These are phyloP conservation scores for Borovskyia barvae DNA, from an alignment of 208 protist species.

Conservation along the genomic window DNA sequence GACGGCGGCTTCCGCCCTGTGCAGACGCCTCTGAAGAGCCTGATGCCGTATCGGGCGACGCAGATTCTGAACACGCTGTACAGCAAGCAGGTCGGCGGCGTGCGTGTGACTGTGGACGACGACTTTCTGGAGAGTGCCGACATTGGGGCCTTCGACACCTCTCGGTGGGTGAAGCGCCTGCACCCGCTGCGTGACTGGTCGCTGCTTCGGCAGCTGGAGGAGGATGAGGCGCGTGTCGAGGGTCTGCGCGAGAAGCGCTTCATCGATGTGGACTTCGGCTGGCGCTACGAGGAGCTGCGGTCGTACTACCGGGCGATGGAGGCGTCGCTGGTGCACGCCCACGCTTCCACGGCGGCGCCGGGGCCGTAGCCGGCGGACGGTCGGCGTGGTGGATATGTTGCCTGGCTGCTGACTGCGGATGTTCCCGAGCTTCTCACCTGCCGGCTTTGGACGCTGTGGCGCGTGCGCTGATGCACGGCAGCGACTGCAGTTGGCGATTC, in stretches of 20 bases:
- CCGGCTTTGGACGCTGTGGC: too few species aligned
- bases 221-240: constrained; percentile 75
- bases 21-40: constrained; percentile 50
- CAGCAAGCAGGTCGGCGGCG: constrained; percentile 78
- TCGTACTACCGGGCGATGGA: constrained; percentile 73
- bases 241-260: constrained; percentile 76
- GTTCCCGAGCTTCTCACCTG: too few species aligned
- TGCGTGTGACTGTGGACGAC: constrained; percentile 77
- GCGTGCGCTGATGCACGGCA: too few species aligned
- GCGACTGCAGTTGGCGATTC: too few species aligned
- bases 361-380: neutral
- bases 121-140: constrained; percentile 71
- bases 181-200: constrained; percentile 85
- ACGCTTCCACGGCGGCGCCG: constrained; percentile 4
- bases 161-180: constrained; percentile 79
- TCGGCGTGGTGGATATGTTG: too few species aligned
- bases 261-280: constrained; percentile 79
- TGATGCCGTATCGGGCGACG: constrained; percentile 84
- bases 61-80: constrained; percentile 86
- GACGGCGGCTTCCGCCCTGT: constrained; percentile 80
- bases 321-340: constrained; percentile 21
- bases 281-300: constrained; percentile 74
- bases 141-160: constrained; percentile 85
- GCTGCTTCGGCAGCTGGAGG: constrained; percentile 75
- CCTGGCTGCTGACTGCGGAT: too few species aligned